Evolutionary conservation across 2,329 filamentous ascomycete species (phyloP), one percentile per base, ranked within the genome.

Genomic region (Fusarium sp.): DNA sequence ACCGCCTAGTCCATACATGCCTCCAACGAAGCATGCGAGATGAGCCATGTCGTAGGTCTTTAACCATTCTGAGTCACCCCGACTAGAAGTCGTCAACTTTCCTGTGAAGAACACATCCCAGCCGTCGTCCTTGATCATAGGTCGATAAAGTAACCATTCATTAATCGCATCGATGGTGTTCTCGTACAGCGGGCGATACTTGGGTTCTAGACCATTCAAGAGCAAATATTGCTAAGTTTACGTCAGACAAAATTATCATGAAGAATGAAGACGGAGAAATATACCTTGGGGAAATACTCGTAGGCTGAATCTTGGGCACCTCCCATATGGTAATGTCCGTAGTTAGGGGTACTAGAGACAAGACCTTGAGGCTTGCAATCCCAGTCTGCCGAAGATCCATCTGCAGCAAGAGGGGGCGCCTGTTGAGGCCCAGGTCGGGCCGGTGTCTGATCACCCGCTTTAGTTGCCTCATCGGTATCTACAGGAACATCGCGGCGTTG

Each of bases 61-160:
- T 26, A 61, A 70, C 18, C 84, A 78, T 15, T 86, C 82, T 14
- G 77, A 73, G 50, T 83, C 81, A 5, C 79, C 84, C 6, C 85
- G 81, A 20, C 86, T 86, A 3, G 77, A 80, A 15, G 87, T 86
- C 53, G 80, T 84, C n/a, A 89, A 81, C 74, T 90, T 90, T 30
- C 92, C 92, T 0, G 93, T 90, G 69, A 96, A 90, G 6, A 96
- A 86, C n/a, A 96, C 89, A 68, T 96, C 90, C 58, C 89, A 89
- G 60, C 89, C 85, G 12, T 87, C 85, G 36, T 89, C 88, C 12
- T 90, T 88, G 26, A 90, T 88, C 90, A 96, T 92, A 2, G 95
- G 94, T 10, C 92, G 89, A 82, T 90, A 97, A 65, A 97, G 89
- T 15, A 97, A 86, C 80, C 93, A 88, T 73, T 94, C 87, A 74